A percentile compares a stretch with the other conserved stretches of the same genome.
phyloP scores from a whole-genome alignment of 805 yeast species.

The Candida odintsovae region DNA sequence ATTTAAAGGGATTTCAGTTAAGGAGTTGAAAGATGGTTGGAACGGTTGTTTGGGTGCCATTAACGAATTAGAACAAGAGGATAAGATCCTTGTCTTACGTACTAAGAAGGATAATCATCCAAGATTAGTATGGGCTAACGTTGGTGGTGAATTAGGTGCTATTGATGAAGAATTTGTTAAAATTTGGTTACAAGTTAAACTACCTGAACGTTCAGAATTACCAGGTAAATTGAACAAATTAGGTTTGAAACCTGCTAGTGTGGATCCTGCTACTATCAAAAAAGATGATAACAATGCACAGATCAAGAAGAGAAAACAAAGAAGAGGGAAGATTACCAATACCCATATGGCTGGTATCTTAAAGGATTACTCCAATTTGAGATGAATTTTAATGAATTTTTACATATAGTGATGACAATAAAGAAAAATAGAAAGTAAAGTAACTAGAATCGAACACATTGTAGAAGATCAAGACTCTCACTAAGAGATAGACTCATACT shows the following conservation, averaged over 20 bases:
- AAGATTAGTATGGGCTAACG: slow-evolving; percentile 86
- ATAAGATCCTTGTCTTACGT: slow-evolving; percentile 74
- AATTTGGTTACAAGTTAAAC: slow-evolving; percentile 73
- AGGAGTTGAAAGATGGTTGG: slow-evolving; percentile 82
- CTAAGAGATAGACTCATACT: no score
- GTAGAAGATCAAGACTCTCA: no score
- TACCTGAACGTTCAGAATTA: slow-evolving; percentile 78
- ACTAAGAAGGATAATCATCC: slow-evolving; percentile 93
- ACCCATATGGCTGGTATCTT: slow-evolving; percentile 95
- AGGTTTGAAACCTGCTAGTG: slow-evolving; percentile 94
- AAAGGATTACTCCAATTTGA: slow-evolving; percentile 59
- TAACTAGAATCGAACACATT: no score
- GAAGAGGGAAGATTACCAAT: slow-evolving; percentile 92
- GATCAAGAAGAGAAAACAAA: slow-evolving; percentile 77
- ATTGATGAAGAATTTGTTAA: slow-evolving; percentile 78
- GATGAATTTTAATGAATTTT: neutral
- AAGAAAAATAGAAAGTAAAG: no score
- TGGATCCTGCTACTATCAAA: slow-evolving; percentile 92
- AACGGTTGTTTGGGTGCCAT: slow-evolving; percentile 78
- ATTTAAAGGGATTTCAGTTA: slow-evolving; percentile 81
- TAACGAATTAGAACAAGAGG: slow-evolving; percentile 68
- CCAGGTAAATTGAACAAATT: slow-evolving; percentile 73
- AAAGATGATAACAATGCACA: slow-evolving; percentile 48
- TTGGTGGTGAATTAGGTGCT: slow-evolving; percentile 63
- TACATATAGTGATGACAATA: neutral